Conservation (phyloP, 805 yeast species). For the Schizosaccharomyces lindneri region DNA sequence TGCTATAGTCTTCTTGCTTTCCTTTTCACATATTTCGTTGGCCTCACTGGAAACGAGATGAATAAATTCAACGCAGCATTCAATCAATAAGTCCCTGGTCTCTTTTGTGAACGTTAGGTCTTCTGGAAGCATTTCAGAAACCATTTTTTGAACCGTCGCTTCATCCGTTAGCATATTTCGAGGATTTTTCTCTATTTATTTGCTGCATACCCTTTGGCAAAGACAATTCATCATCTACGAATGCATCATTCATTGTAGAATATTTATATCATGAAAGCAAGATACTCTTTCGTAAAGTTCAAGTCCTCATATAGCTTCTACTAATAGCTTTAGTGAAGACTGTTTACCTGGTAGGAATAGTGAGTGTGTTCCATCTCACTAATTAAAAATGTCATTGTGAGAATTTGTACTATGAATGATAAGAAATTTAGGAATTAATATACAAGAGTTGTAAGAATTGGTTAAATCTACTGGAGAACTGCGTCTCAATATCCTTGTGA, state of each 20-base stretch:
- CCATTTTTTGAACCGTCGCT: slow-evolving; percentile 90
- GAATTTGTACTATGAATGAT: no score
- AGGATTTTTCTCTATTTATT: not conserved
- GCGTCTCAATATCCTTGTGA: no score
- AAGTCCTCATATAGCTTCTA: no score
- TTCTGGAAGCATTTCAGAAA: slow-evolving; percentile 69
- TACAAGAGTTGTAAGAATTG: no score
- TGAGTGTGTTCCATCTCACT: no score
- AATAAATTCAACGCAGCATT: slow-evolving; percentile 85
- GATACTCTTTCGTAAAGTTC: no score
- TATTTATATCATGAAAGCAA: not conserved
- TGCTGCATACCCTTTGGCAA: slow-evolving; percentile 1
- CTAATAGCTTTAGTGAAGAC: no score
- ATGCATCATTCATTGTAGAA: not conserved
- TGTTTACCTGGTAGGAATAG: no score
- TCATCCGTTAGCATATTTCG: slow-evolving; percentile 11
- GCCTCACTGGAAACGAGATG: slow-evolving; percentile 85
- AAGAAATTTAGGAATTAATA: no score
- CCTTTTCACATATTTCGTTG: slow-evolving; percentile 88
- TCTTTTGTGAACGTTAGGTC: slow-evolving; percentile 77
- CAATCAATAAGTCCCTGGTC: slow-evolving; percentile 83
- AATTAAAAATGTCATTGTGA: no score
- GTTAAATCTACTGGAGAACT: no score
- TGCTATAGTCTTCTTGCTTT: slow-evolving; percentile 85
- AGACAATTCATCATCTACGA: slow-evolving; percentile 2